Conservation (phyloP, 1,284 basidiomycete genomes). For the Earliella scabrosa region DNA sequence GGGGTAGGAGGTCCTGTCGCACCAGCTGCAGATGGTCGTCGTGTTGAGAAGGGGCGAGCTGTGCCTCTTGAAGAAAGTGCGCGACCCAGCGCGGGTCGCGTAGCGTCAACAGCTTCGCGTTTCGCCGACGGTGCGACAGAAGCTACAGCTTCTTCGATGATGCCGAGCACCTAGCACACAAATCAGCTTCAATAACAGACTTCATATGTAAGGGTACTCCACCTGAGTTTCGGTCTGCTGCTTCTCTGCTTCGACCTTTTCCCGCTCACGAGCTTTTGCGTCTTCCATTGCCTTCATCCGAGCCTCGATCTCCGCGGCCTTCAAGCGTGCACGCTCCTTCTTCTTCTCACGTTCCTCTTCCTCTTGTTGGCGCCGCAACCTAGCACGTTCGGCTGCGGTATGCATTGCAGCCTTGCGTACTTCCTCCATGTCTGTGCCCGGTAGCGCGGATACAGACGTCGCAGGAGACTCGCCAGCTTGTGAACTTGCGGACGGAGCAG, state of each 20-base stretch:
- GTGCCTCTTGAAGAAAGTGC: conserved; percentile 39
- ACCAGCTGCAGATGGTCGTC: conserved; percentile 32
- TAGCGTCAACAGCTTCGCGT: not conserved
- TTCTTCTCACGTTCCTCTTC: conserved; percentile 86
- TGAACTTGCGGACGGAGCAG: conserved; percentile 16
- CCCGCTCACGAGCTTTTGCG: conserved; percentile 29
- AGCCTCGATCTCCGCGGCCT: conserved; percentile 86
- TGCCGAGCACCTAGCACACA: conserved; percentile 39
- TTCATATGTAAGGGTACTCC: not conserved
- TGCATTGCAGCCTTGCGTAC: conserved; percentile 88
- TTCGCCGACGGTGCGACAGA: conserved; percentile 9
- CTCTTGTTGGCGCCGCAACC: conserved; percentile 78
- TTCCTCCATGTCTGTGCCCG: conserved; percentile 69
- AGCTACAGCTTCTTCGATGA: conserved; percentile 51
- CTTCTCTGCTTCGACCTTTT: conserved; percentile 20
- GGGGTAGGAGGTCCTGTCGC: conserved; percentile 32
- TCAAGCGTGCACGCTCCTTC: conserved; percentile 82
- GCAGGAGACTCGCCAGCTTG: conserved; percentile 22
- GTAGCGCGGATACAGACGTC: conserved; percentile 38
- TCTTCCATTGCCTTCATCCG: conserved; percentile 58
- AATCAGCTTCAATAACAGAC: conserved; percentile 2
- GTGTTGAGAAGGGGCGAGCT: conserved; percentile 31
- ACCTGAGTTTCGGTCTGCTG: conserved; percentile 31
- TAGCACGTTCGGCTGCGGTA: conserved; percentile 86
- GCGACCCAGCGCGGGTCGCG: conserved; percentile 26